Conservation (phyloP, 2,329 filamentous ascomycete genomes). For the Botrytis galanthina region DNA sequence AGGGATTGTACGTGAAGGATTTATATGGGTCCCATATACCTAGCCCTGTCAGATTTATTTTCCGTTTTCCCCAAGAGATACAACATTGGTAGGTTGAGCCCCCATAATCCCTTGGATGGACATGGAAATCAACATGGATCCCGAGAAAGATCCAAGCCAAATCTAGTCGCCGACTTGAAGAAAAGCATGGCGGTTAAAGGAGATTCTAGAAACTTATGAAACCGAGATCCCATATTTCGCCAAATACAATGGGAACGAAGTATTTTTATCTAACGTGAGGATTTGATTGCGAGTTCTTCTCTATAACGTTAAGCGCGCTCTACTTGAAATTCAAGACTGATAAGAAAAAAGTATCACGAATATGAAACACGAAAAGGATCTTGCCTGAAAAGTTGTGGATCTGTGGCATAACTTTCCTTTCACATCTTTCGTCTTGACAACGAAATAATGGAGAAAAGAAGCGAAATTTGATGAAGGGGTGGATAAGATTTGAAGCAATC, state of each 20-base stretch:
- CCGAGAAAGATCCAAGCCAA: not conserved
- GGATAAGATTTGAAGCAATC: not conserved
- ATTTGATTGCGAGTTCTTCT: not conserved
- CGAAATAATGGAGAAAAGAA: not conserved
- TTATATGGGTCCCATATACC: not conserved
- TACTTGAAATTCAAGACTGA: not conserved
- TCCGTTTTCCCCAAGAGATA: not conserved
- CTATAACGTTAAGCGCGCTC: not conserved
- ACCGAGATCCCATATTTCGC: not conserved
- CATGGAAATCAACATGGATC: not conserved
- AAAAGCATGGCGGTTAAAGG: not conserved
- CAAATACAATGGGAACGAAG: not conserved
- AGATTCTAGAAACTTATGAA: not conserved
- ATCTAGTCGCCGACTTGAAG: not conserved
- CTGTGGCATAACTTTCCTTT: not conserved
- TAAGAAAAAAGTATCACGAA: not conserved
- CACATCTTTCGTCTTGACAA: too few species aligned
- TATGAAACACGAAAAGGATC: not conserved
- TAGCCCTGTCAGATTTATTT: not conserved
- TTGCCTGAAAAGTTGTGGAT: not conserved
- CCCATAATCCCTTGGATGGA: not conserved
- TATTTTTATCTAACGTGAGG: not conserved
- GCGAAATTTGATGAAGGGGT: constrained; percentile 12
- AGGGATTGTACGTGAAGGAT: constrained; percentile 3
- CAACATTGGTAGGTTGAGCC: not conserved